Percentiles rank a stretch among this genome's conserved stretches.
phyloP scores from a whole-genome alignment of 306 rosid genomes.

The Castanea mollissima region DNA sequence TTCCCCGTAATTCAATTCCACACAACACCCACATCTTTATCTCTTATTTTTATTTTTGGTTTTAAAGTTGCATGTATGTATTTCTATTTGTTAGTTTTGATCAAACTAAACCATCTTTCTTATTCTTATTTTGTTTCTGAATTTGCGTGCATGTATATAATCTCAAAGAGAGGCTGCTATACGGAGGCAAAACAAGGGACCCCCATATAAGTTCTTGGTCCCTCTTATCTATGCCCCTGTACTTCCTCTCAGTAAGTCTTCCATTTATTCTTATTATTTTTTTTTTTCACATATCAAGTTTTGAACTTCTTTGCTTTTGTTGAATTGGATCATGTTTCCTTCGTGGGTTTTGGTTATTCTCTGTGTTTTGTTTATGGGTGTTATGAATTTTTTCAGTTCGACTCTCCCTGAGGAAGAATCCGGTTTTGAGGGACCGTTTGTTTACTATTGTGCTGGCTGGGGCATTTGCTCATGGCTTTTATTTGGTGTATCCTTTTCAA shows the following conservation, averaged over 20 bases:
- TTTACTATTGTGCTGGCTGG: conserved; percentile 77
- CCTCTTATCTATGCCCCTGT: conserved; percentile 92
- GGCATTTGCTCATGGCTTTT: conserved; percentile 80
- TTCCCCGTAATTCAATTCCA: not conserved
- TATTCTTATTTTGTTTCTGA: not conserved
- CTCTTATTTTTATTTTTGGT: too few relatives aligned
- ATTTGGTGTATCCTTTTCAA: conserved; percentile 88
- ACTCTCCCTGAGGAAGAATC: conserved; percentile 65
- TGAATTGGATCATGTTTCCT: not conserved
- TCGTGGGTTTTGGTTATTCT: not conserved
- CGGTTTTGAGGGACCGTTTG: conserved; percentile 88
- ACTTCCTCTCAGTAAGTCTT: conserved; percentile 79
- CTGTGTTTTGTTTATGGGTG: not conserved
- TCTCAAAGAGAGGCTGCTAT: conserved; percentile 48
- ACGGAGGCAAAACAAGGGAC: conserved; percentile 53
- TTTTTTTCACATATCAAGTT: not conserved
- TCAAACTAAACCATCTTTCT: not conserved
- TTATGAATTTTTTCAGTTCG: conserved; percentile 57
- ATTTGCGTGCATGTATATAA: not conserved
- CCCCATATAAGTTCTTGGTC: conserved; percentile 75
- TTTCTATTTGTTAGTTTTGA: not conserved
- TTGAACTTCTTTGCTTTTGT: not conserved
- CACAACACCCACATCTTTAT: not conserved
- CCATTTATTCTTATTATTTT: not conserved
- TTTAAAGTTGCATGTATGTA: too few relatives aligned